Conservation (phyloP, 306 rosid species). For the Prunus salicina region DNA sequence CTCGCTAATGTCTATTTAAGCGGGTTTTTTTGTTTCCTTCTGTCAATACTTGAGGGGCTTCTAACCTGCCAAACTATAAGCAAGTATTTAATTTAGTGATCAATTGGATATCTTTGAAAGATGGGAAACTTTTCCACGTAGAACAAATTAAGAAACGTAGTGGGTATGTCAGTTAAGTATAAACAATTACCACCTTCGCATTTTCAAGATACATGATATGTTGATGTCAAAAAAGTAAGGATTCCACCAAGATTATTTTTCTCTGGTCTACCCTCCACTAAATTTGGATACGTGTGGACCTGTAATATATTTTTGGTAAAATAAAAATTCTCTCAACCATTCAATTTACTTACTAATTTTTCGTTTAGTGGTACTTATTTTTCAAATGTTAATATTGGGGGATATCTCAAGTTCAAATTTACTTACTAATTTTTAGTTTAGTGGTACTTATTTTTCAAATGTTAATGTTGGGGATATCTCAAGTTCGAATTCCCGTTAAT, state of each 20-base stretch:
- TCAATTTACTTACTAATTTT: background rate
- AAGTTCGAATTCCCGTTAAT: too few species aligned
- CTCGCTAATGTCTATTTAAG: too few species aligned
- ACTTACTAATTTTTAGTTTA: background rate
- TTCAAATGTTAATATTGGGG: too few species aligned
- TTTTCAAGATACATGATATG: background rate
- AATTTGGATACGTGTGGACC: background rate
- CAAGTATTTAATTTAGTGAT: too few species aligned
- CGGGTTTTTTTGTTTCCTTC: too few species aligned
- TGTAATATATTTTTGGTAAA: background rate
- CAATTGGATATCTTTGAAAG: background rate
- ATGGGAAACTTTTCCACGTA: background rate
- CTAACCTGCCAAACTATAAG: too few species aligned
- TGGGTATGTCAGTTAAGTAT: background rate
- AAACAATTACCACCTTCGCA: background rate
- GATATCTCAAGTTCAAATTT: too few species aligned
- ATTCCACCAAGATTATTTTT: background rate
- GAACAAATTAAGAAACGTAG: background rate
- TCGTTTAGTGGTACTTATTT: too few species aligned
- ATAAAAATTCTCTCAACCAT: constrained; percentile 5
- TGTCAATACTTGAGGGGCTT: too few species aligned
- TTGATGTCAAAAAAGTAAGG: background rate
- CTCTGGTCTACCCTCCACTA: background rate
- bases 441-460: too few species aligned
- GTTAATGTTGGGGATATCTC: too few species aligned